Evolutionary conservation across 306 rosid species (phyloP), one percentile per base, ranked within the genome.

Genomic region (Senna siamea): DNA sequence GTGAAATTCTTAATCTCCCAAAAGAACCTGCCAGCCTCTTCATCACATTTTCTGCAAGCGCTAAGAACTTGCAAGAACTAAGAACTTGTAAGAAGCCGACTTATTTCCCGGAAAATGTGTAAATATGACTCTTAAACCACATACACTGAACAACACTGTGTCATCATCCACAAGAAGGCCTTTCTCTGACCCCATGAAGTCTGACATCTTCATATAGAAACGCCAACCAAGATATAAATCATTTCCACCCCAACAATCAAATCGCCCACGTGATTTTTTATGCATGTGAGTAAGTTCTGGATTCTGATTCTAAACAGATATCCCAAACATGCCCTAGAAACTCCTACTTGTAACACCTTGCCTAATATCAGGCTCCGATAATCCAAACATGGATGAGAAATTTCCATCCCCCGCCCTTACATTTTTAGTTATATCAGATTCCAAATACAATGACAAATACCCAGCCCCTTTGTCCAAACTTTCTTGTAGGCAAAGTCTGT

Each of bases 1-100:
- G 87, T 85, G 69, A 88, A 83, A 72, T 85, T 88, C n/a, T 85
- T 82, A 52, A 88, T 88, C 81, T 72, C 74, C 92, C 92, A 88
- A 37, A 83, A 70, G 72, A 83, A 88, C 61, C 76, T 88, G 28
- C 87, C 89, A 71, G 79, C 44, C 47, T 88, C 87, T 40, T 83
- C 86, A 85, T 88, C 92, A 23, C 68, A 83, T 54, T 85, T 81
- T 72, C 89, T 83, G 10, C 7, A 20, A 7, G 82, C 44, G 46
- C 44, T 38, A 32, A 32, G n/a, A n/a, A n/a, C n/a, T n/a, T n/a
- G n/a, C n/a, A n/a, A n/a, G n/a, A n/a, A n/a, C n/a, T n/a, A n/a
- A n/a, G n/a, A n/a, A n/a, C n/a, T n/a, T n/a, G n/a, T n/a, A n/a
- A n/a, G n/a, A n/a, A n/a, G 37, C 37, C 37, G 5, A 32, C 37